Evolutionary conservation across 1,284 basidiomycete genomes (phyloP), one percentile per base, ranked within the genome.

Genomic region (Ustilago trichophora): DNA sequence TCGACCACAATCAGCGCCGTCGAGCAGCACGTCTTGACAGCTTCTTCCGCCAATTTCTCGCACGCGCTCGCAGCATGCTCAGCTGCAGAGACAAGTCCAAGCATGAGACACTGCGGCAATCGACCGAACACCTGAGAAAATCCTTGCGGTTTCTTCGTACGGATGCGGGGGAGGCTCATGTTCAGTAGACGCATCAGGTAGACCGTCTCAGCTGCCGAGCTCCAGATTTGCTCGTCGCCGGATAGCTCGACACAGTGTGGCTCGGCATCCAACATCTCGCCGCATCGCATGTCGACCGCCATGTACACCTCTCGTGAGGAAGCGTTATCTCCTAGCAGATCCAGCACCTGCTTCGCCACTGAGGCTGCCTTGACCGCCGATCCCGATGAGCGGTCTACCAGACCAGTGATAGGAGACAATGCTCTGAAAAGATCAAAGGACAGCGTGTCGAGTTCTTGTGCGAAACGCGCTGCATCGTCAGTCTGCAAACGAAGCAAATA

Each of bases 221-320:
- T 47, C 42, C 54, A 58, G 13, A 42, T 16, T 22, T 45, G 41
- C 21, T 34, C 42, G n/a, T 21, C 40, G 18, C 33, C 50, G 11
- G 25, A 18, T 18, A 31, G 31, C 40, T 45, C 48, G 31, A 45
- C 26, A 16, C 36, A 38, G 13, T 16, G 32, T 11, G 38, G 18
- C 12, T 36, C 32, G 16, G 34, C 25, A 16, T 57, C 49, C 16
- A 72, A 45, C 47, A 75, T 35, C 24, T 62, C 56, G 26, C 66
- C 65, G 25, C 72, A 55, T 4, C 73, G 65, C 56, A 73, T 65
- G 45, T 75, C 68, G 15, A 66, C 33, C 6, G 73, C 75, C 64
- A 77, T 55, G 57, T 70, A 73, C n/a, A 77, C 35, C 26, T 77
- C 75, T 6, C 75, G 64, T 13, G 73, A 67, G 6, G 71, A 73